Base-by-base conservation (phyloP, 2,329 filamentous ascomycete genomes). In the Tolypocladium ophioglossoides region DNA sequence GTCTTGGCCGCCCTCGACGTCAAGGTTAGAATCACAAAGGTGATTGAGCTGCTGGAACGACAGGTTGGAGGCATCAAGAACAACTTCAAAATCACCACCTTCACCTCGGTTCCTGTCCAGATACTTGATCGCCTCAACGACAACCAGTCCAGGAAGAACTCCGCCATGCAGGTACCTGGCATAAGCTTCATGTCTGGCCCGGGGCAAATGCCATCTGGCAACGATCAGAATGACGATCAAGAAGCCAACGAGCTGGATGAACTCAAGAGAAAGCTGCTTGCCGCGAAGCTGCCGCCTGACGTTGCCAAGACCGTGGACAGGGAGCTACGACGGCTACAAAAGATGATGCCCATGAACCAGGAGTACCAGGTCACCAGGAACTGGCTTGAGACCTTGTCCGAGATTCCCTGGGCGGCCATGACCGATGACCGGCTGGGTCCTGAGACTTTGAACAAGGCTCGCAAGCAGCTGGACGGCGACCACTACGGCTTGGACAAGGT, bases 401-500 rank as follows among this genome's bases (percentile, higher is more conserved):
- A 99, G 67, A 94, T 99, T 51, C 94, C 94, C 0, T 99, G 94
- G 94, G 83, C 86, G 2, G 84, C 84, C 59, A 77, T 82, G 52
- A 97, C 92, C 0, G 85, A 94, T 57, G 92, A 97, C 65, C 84
- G 90, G 35, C 80, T 99, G 3, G 90, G 91, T 9, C 80, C 83
- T 0, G 86, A 90, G 11, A 96, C 91, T 0, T 70, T 97, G 54
- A 78, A 80, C 55, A 81, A 80, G 61, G 94, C 94, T 8, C 84
- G 90, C 53, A 89, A 91, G 71, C 94, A 97, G 69, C 80, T 99
- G 7, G 91, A 99, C 64, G 86, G 95, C 59, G 94, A 99, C 66
- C 94, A 99, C 69, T 97, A 97, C 62, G 94, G 94, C 0, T 76
- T 99, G 16, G 91, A 97, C 57, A 95, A 92, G 71, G 92, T 99